These are phyloP conservation scores for Dendrothele bispora DNA, from an alignment of 768 basidiomycete genomes.

Conservation along the genomic window DNA sequence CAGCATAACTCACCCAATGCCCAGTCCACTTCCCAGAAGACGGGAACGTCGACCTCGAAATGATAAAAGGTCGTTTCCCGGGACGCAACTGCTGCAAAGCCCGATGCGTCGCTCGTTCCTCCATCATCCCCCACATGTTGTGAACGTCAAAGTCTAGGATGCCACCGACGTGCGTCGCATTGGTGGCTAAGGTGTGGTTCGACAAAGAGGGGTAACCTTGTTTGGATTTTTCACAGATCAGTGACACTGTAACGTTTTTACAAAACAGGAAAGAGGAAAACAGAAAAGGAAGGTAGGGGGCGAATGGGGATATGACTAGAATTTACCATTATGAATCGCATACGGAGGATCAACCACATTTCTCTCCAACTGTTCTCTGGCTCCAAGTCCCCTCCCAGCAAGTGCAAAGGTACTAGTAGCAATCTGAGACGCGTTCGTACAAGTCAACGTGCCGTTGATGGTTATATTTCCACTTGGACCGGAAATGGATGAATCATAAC, in stretches of 20 bases:
- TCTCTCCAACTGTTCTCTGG: slow-evolving; percentile 44
- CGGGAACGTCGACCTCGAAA: slow-evolving; percentile 69
- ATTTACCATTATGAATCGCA: slow-evolving; percentile 67
- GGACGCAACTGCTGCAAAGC: slow-evolving; percentile 54
- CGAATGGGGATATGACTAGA: background rate
- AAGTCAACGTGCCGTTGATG: slow-evolving; percentile 64
- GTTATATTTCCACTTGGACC: slow-evolving; percentile 77
- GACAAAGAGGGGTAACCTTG: too few species aligned
- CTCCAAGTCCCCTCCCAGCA: slow-evolving; percentile 48
- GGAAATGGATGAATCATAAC: slow-evolving; percentile 61
- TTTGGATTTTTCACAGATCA: too few species aligned
- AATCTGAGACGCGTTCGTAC: slow-evolving; percentile 21
- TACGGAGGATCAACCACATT: slow-evolving; percentile 64
- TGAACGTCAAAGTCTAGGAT: slow-evolving; percentile 66
- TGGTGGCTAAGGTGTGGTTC: slow-evolving; percentile 59
- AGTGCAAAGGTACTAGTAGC: slow-evolving; percentile 18
- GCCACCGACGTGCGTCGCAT: slow-evolving; percentile 68
- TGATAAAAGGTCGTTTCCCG: slow-evolving; percentile 68
- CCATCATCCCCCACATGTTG: slow-evolving; percentile 73
- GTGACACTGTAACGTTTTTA: too few species aligned
- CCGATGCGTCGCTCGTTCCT: slow-evolving; percentile 63
- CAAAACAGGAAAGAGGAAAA: too few species aligned
- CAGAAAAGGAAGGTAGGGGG: too few species aligned
- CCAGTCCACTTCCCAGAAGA: slow-evolving; percentile 70
- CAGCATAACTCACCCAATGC: slow-evolving; percentile 69